phyloP scores from a whole-genome alignment of 257 asterid genomes.

The Buddleja alternifolia region DNA sequence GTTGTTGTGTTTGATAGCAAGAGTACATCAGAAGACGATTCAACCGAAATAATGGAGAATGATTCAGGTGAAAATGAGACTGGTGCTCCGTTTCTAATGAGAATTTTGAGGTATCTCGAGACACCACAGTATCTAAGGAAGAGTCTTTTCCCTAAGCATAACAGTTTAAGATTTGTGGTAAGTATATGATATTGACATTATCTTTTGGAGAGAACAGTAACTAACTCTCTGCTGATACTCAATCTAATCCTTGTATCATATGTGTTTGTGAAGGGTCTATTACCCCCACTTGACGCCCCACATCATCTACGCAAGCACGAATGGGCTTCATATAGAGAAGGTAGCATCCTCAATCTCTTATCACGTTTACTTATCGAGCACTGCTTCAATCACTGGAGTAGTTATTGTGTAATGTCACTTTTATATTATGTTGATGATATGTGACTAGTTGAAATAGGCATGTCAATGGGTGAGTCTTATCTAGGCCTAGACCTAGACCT shows the following conservation, averaged over 20 bases:
- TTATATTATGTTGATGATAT: neutral
- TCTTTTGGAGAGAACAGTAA: constrained; percentile 2
- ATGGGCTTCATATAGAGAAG: constrained; percentile 97
- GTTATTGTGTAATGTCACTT: constrained; percentile 6
- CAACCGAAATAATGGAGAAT: constrained; percentile 41
- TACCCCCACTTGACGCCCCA: constrained; percentile 97
- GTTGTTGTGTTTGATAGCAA: constrained; percentile 81
- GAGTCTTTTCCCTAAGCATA: constrained; percentile 82
- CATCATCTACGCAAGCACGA: constrained; percentile 97
- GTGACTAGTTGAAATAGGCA: neutral
- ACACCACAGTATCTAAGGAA: constrained; percentile 98
- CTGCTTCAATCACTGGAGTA: constrained; percentile 10
- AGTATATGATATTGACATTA: constrained; percentile 32
- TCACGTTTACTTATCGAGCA: neutral
- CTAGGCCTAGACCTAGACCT: too few relatives aligned
- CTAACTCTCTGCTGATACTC: constrained; percentile 3
- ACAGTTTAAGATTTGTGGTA: constrained; percentile 89
- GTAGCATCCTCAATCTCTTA: constrained; percentile 43
- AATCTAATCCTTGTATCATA: constrained; percentile 2
- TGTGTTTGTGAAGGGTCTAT: constrained; percentile 61
- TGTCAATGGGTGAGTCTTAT: too few relatives aligned
- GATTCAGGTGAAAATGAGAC: constrained; percentile 62
- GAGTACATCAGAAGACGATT: constrained; percentile 45
- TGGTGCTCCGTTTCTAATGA: constrained; percentile 81
- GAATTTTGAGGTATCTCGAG: constrained; percentile 88